Evolutionary conservation across 2,329 filamentous ascomycete genomes (phyloP).

Genomic region (Capronia epimyces): DNA sequence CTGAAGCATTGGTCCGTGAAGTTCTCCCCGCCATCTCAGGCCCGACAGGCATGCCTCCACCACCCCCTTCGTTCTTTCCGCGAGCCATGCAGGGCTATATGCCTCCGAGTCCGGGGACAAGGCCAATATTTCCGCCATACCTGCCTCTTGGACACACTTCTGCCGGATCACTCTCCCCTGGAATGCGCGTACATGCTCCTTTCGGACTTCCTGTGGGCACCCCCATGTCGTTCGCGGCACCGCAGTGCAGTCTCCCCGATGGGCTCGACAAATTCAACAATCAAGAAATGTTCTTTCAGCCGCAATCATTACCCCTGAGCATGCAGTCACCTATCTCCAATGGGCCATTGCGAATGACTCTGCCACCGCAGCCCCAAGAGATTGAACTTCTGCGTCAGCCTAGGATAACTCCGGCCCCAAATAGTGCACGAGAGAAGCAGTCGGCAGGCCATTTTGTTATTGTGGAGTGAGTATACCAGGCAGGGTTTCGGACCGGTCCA

Average conservation of each 20-base stretch:
- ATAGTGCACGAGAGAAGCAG: background rate
- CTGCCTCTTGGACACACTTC: background rate
- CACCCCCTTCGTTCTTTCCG: constrained; percentile 1
- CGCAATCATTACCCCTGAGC: background rate
- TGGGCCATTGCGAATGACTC: background rate
- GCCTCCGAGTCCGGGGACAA: background rate
- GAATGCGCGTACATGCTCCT: constrained; percentile 4
- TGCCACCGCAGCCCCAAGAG: constrained; percentile 12
- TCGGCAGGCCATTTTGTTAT: constrained; percentile 7
- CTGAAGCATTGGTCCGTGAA: background rate
- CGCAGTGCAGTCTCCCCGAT: background rate
- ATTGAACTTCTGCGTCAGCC: constrained; percentile 1
- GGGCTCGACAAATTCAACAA: constrained; percentile 4
- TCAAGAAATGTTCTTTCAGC: constrained; percentile 1
- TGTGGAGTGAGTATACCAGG: constrained; percentile 1
- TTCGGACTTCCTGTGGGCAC: background rate
- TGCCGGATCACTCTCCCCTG: constrained; percentile 1
- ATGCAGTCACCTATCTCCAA: background rate
- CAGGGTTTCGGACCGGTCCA: background rate
- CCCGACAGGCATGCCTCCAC: background rate
- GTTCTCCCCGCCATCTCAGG: background rate
- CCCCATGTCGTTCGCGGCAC: background rate
- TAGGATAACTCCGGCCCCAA: background rate
- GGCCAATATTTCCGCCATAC: background rate
- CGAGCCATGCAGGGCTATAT: constrained; percentile 1